Evolutionary conservation across 73 alveolate genomes (phyloP), one percentile per base, ranked within the genome.

Genomic region (Stentor coeruleus): DNA sequence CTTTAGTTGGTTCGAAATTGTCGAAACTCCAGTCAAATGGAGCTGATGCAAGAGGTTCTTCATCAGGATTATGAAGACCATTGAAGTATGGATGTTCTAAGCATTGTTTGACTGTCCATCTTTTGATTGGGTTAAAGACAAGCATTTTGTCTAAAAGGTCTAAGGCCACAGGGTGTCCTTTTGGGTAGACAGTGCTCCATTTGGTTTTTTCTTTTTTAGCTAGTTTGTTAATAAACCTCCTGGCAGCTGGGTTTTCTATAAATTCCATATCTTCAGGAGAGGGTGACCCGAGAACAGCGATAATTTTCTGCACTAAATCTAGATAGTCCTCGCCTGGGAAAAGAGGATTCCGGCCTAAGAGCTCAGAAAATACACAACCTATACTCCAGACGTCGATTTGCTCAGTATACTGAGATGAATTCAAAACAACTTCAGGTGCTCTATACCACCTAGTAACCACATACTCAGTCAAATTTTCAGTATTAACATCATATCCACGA

Each of bases 11-110:
- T 55, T 91, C 95, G 84, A 93, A 93, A 60, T 93, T 90, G 87
- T 93, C 98, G 96, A 96, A 93, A 35, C 93, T 81, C 98, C 98
- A 93, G 76, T 93, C 98, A 86, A 93, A 93, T n/a, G 90, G 94
- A 55, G 85, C 91, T 20, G 87, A 93, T 26, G 89, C 59, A 77
- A 85, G 84, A 3, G 98, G 98, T 82, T 93, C 98, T 20, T 94
- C 95, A 35, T 90, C 95, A 59, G 93, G 95, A 77, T 82, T 90
- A 83, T 91, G 95, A 35, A 95, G 89, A 2, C 98, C 98, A 58
- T 95, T 98, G 81, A 95, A 95, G 85, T 94, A 94, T 31, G 97
- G 97, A 81, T 94, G 99, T 66, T 88, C 91, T 31, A 94, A 79
- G 84, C 98, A 93, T 77, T 94, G 84, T 84, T 92, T 87, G 28